Percentiles rank a stretch among this genome's conserved stretches.
Conservation (phyloP, 305 asterid species). For the Solanum hybrid region DNA sequence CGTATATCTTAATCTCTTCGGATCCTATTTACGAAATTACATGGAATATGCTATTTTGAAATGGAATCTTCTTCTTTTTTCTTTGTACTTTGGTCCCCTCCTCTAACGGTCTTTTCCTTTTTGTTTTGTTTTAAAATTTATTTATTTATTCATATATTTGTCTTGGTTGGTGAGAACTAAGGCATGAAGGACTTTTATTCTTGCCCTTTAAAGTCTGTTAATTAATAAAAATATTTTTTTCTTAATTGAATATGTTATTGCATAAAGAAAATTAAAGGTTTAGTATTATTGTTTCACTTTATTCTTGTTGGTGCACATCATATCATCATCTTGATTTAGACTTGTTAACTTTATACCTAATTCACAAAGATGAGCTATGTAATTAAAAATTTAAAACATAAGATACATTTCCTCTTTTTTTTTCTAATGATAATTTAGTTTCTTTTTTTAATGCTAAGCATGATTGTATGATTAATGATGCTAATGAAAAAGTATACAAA, state of each 20-base stretch:
- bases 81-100: neutral
- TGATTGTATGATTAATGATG: neutral
- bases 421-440: neutral
- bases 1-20: neutral
- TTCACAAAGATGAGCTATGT: neutral
- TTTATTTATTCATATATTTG: neutral
- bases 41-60: neutral
- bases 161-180: neutral
- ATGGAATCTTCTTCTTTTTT: neutral
- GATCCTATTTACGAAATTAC: accelerated
- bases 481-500: neutral
- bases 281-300: neutral
- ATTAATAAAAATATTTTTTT: neutral
- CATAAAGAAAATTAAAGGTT: neutral
- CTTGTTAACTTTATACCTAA: neutral
- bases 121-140: neutral
- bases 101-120: neutral
- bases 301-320: neutral
- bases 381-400: neutral
- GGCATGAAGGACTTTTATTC: neutral
- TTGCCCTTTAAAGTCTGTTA: neutral
- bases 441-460: neutral
- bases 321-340: neutral
- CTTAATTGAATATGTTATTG: neutral
- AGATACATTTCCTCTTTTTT: neutral